Evolutionary conservation across 176 grass and related monocot genomes (phyloP), one percentile per base, ranked within the genome.

Genomic region (Microstegium vimineum): DNA sequence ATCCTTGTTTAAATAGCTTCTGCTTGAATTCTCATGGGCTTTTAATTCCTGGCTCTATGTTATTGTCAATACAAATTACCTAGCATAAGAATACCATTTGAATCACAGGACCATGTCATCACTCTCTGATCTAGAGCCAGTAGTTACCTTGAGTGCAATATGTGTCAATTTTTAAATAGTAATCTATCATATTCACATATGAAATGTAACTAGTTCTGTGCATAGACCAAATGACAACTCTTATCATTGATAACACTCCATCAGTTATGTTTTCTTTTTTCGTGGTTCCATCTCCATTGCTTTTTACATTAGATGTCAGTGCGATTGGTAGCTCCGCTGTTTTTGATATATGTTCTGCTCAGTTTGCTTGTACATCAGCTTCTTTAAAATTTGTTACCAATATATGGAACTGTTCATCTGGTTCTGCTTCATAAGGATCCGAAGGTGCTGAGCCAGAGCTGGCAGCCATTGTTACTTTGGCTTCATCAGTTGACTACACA

Each of bases 401-500:
- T 71, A 5, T 66, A 25, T 49, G 69, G 14, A 79, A 81, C 45
- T 90, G 62, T 83, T 70, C 20, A 67, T 90, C 34, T 34, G 86
- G 31, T 74, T 66, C 57, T 85, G 47, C 26, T 73, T 87, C 41
- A 81, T 79, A 90, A 98, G 95, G 78, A 79, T 82, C 75, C 23
- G 43, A 89, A 83, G 86, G 86, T 28, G 65, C 56, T 71, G 83
- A 94, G 64, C 69, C 92, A 82, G 83, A 81, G 67, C 78, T 98
- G 56, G 90, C 88, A 47, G 92, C 81, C 73, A 87, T 93, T 88
- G 90, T 94, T 87, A 98, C 92, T 57, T 87, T 98, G 56, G 92
- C 92, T 69, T 94, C 95, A 81, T 98, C 95, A 65, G 81, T 98
- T 72, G 95, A 98, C 84, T 93, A 98, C 80, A 94, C 95, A 84